Evolutionary conservation across 148 eudicot species (phyloP), one percentile per base, ranked within the genome.

Genomic region (Simmondsia chinensis): DNA sequence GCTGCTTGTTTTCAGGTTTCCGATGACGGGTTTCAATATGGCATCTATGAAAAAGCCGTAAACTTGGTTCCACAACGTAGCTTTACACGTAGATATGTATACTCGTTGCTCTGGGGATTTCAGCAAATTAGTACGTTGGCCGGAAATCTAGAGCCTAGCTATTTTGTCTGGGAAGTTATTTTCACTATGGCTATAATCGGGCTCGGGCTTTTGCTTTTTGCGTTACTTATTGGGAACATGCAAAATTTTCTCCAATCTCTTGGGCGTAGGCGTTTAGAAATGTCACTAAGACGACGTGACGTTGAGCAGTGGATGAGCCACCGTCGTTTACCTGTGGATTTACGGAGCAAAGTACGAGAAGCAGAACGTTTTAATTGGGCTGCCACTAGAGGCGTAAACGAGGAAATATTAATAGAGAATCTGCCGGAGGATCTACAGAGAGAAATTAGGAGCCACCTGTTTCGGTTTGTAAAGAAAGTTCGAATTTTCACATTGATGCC

Each of bases 61-160:
- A 55, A 53, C 20, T 86, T 81, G 27, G 73, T 79, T 32, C 52
- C 75, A 32, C 9, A 57, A 34, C 19, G 22, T 9, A 65, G 61
- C 29, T 11, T 67, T 28, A 19, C 68, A 19, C 63, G 49, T 12
- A 72, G 95, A 81, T 85, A 85, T 45, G 18, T 68, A 26, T 85
- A 85, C 57, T 72, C 95, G 19, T 55, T 85, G 51, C 75, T 80
- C 53, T 85, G 95, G 95, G 95, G 89, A 23, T 85, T 85, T 57
- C 95, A 85, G 89, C 95, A 85, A 85, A 77, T 80, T 54, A 85
- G 95, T 61, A 85, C 95, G 40, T 56, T 85, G 33, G 95, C 95
- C 33, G 95, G 95, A 33, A 85, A 85, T 63, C 74, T 45, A 50
- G 46, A 6, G 24, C 95, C 95, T 21, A 85, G 95, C 61, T 85